Conservation (phyloP, 2,329 filamentous ascomycete species). For the Monilinia fructicola region DNA sequence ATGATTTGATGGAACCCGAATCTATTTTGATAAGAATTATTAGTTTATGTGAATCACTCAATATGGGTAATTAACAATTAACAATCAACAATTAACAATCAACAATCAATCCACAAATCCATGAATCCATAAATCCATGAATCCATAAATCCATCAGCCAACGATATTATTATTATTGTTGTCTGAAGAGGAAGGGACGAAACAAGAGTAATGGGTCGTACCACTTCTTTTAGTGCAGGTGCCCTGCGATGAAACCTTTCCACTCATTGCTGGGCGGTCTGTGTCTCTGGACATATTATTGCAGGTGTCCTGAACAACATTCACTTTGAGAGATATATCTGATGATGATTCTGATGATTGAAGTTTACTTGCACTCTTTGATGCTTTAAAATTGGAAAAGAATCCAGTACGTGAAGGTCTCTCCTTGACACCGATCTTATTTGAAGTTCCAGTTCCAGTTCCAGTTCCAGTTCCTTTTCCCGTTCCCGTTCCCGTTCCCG, state of each 20-base stretch:
- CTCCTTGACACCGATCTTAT: slow-evolving; percentile 31
- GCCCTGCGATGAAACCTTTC: slow-evolving; percentile 39
- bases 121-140: too few species aligned
- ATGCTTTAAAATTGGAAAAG: slow-evolving; percentile 49
- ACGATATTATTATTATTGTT: slow-evolving; percentile 14
- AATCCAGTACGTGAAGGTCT: slow-evolving; percentile 41
- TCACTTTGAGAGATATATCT: slow-evolving; percentile 36
- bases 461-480: too few species aligned
- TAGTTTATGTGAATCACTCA: slow-evolving; percentile 16
- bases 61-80: slow-evolving; percentile 9
- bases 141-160: neutral
- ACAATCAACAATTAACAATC: too few species aligned
- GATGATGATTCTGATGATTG: slow-evolving; percentile 33
- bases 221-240: slow-evolving; percentile 33
- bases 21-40: slow-evolving; percentile 30
- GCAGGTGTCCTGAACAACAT: slow-evolving; percentile 36
- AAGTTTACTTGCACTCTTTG: slow-evolving; percentile 48
- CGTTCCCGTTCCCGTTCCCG: too few species aligned
- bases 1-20: slow-evolving; percentile 31
- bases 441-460: neutral
- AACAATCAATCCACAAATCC: too few species aligned
- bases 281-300: slow-evolving; percentile 41
- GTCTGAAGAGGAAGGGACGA: slow-evolving; percentile 26
- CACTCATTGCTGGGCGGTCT: slow-evolving; percentile 35
- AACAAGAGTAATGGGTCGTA: slow-evolving; percentile 34